These are phyloP conservation scores for Phytophthora meadii DNA, from an alignment of 352 stramenopile genomes.

Conservation along the genomic window DNA sequence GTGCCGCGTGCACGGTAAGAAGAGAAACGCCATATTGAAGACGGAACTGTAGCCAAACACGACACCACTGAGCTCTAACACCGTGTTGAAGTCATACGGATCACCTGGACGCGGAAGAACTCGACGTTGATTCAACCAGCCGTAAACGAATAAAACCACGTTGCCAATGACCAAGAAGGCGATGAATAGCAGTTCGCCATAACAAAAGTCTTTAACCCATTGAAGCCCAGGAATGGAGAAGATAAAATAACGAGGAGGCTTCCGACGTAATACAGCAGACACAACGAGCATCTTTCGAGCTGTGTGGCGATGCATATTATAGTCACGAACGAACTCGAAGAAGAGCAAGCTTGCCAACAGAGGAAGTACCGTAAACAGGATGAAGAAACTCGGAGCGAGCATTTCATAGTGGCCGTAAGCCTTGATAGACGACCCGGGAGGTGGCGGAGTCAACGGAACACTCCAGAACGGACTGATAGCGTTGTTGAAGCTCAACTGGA, in stretches of 20 bases:
- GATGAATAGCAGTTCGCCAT: constrained; percentile 75
- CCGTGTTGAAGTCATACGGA: constrained; percentile 54
- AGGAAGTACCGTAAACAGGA: constrained; percentile 56
- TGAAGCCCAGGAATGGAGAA: not conserved
- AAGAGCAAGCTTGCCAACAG: constrained; percentile 50
- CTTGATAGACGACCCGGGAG: constrained; percentile 27
- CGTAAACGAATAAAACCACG: constrained; percentile 55
- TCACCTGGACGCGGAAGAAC: constrained; percentile 33
- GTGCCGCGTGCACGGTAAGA: constrained; percentile 63
- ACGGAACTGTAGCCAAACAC: constrained; percentile 61
- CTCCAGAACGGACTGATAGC: constrained; percentile 40
- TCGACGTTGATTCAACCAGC: constrained; percentile 51
- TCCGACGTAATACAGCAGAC: constrained; percentile 53
- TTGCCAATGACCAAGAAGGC: constrained; percentile 55
- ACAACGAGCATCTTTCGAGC: constrained; percentile 43
- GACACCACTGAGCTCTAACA: constrained; percentile 49
- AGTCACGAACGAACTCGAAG: constrained; percentile 49
- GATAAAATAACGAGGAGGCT: constrained; percentile 32
- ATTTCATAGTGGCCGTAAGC: constrained; percentile 60
- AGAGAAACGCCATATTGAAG: constrained; percentile 73
- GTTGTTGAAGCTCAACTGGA: constrained; percentile 39
- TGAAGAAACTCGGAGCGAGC: constrained; percentile 58
- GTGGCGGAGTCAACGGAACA: constrained; percentile 36
- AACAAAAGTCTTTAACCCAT: constrained; percentile 46
- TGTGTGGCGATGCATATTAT: constrained; percentile 50